Conservation (phyloP, 2,329 filamentous ascomycete species). For the Pyrenophora seminiperda region DNA sequence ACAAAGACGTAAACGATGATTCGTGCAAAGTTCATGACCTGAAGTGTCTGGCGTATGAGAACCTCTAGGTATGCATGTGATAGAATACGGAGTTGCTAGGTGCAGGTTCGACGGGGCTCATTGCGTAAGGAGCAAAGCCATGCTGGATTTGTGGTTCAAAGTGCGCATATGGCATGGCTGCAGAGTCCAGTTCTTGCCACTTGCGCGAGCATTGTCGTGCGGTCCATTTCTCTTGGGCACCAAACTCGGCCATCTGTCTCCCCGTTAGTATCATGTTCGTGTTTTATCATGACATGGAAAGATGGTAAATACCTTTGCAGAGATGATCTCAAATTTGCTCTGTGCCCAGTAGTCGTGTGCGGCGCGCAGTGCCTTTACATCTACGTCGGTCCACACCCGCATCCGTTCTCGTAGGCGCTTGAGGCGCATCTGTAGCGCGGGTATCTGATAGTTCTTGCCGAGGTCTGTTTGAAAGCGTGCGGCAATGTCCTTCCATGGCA, state of each 20-base stretch:
- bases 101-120: constrained; percentile 44
- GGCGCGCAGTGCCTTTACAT: constrained; percentile 55
- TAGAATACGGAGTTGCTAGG: constrained; percentile 36
- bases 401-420: constrained; percentile 58
- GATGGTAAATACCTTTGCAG: constrained; percentile 52
- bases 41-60: not conserved
- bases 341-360: constrained; percentile 60
- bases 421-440: constrained; percentile 61
- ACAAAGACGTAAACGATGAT: not conserved
- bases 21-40: not conserved
- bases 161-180: constrained; percentile 41
- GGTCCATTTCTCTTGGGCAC: constrained; percentile 58
- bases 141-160: constrained; percentile 42
- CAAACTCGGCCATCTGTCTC: constrained; percentile 58
- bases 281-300: not conserved
- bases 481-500: constrained; percentile 62
- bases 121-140: constrained; percentile 42
- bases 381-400: constrained; percentile 58
- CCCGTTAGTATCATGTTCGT: constrained; percentile 12
- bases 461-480: constrained; percentile 56
- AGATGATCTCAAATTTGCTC: constrained; percentile 60
- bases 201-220: constrained; percentile 57
- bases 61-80: constrained; percentile 29
- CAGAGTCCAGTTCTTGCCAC: constrained; percentile 55
- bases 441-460: constrained; percentile 57